Percentiles rank a stretch among this genome's conserved stretches.
Conservation (phyloP, 179 eudicot species). For the Spinacia oleracea region DNA sequence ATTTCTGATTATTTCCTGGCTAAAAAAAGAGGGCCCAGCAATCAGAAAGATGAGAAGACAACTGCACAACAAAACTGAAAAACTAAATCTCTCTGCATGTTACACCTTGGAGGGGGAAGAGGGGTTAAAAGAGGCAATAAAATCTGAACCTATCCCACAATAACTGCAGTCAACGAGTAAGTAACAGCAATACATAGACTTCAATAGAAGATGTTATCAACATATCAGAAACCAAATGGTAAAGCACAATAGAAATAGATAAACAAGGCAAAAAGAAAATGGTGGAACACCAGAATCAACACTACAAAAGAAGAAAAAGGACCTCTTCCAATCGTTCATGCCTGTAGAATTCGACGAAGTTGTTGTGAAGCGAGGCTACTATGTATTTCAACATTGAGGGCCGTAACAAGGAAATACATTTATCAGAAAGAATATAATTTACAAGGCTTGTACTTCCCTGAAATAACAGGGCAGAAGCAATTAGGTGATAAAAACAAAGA, state of each 20-base stretch:
- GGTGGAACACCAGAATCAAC: conserved; percentile 3
- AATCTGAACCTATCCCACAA: background rate
- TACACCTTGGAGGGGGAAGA: background rate
- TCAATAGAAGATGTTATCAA: background rate
- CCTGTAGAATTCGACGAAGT: conserved; percentile 59
- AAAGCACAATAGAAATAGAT: background rate
- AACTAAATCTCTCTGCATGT: conserved; percentile 1
- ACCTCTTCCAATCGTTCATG: conserved; percentile 60
- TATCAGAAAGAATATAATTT: conserved; percentile 51
- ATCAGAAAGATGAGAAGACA: background rate
- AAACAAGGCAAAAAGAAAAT: background rate
- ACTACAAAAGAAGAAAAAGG: conserved; percentile 24
- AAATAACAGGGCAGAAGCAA: conserved; percentile 29
- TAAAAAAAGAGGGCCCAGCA: background rate
- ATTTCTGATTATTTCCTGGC: background rate
- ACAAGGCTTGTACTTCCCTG: conserved; percentile 57
- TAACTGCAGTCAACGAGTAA: background rate
- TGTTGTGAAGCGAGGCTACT: conserved; percentile 58
- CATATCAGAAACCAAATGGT: background rate
- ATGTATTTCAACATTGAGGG: conserved; percentile 56
- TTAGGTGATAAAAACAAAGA: conserved; percentile 18
- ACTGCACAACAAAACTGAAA: background rate
- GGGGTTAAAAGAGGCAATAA: background rate
- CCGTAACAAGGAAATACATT: conserved; percentile 53
- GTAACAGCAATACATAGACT: background rate